Conservation (phyloP, 495 filamentous ascomycete genomes). For the Penicillium antarcticum region DNA sequence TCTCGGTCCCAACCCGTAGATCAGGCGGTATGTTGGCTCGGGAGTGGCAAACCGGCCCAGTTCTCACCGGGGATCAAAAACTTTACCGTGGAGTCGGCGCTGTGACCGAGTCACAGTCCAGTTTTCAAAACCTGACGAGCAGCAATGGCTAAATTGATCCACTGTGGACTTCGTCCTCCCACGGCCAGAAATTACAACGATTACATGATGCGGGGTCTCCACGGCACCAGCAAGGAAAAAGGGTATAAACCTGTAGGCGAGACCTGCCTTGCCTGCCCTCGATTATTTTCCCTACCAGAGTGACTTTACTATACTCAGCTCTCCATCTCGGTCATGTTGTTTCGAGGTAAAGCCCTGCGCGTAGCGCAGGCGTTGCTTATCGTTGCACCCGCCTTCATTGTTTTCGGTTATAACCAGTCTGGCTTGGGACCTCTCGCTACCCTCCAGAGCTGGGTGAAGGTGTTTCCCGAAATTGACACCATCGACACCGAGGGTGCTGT, state of each 20-base stretch:
- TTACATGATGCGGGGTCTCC: conserved; percentile 9
- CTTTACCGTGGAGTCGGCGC: conserved; percentile 7
- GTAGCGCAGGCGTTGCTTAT: conserved; percentile 26
- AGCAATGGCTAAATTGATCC: not conserved
- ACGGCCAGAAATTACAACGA: not conserved
- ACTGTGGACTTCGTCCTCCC: not conserved
- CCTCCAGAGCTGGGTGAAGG: conserved; percentile 24
- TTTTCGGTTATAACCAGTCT: conserved; percentile 34
- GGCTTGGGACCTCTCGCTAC: conserved; percentile 25
- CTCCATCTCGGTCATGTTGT: not conserved
- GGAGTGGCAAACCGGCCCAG: conserved; percentile 1
- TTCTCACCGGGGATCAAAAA: not conserved
- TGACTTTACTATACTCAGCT: not conserved
- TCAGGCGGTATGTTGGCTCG: not conserved
- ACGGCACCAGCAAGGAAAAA: not conserved
- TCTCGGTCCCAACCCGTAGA: not conserved
- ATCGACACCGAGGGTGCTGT: conserved; percentile 22
- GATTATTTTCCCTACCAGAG: not conserved
- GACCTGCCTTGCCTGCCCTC: not conserved
- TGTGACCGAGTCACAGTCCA: conserved; percentile 3
- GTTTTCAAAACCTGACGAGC: not conserved
- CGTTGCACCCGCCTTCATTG: conserved; percentile 34
- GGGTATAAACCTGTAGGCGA: not conserved
- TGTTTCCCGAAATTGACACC: conserved; percentile 32
- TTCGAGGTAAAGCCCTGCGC: conserved; percentile 14